Evolutionary conservation across 148 eudicot species (phyloP), one percentile per base, ranked within the genome.

Genomic region (Dysphania ambrosioides): DNA sequence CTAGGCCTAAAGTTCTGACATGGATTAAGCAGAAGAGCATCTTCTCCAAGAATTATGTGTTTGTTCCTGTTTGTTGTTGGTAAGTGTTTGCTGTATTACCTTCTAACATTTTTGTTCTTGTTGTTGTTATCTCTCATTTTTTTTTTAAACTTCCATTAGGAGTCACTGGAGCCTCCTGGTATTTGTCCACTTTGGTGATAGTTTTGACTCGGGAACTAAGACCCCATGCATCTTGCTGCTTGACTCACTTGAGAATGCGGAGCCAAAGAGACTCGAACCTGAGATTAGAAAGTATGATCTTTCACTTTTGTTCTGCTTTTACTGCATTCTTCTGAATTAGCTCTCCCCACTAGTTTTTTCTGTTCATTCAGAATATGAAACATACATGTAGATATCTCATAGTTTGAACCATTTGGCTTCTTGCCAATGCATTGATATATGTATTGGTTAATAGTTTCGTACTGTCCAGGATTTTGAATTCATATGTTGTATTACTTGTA

Each of bases 41-140:
- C 68, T 86, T 91, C 84, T 86, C 91, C 44, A 91, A 81, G 78
- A 86, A 83, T 67, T 91, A 89, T 64, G 91, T 91, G 32, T 81
- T 91, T 51, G 85, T 91, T 81, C 97, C 97, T 27, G 87, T 91
- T 66, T 87, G 87, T 26, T 68, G 81, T 62, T 87, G 97, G 97
- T 91, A 72, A 24, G 88, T 83, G 57, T 70, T 36, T 68, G 36
- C 26, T 38, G 63, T 26, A 40, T 30, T 27, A 24, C 15, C 24
- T 6, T 40, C 11, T 58, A 12, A 29, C 16, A 47, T 47, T 16
- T 47, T 16, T 16, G 53, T 47, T 47, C 16, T 11, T 42, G 9
- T 42, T 15, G 13, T 42, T 11, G 47, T 2, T 15, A 42, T 42
- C 47, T 42, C 47, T 42, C 47, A 42, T 15, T 42, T 42, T 64